These are phyloP conservation scores for Penicillium brevicompactum DNA, from an alignment of 2,329 filamentous ascomycete species.

Conservation along the genomic window DNA sequence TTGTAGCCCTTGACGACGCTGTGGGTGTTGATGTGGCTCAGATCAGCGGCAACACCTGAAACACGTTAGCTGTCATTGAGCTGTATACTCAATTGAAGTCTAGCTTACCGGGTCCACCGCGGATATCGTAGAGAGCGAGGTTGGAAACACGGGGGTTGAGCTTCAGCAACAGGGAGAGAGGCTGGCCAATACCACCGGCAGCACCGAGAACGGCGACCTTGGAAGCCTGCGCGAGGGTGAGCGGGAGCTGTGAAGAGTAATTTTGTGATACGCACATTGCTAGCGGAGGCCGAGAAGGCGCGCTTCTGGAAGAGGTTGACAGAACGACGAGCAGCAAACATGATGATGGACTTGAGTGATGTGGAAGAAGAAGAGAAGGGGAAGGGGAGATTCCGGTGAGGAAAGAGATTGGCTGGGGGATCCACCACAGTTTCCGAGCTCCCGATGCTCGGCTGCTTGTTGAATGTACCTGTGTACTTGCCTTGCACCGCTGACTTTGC, in stretches of 20 bases:
- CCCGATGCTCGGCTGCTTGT: constrained; percentile 20
- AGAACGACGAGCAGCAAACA: constrained; percentile 71
- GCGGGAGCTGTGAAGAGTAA: not conserved
- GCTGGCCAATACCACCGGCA: constrained; percentile 96
- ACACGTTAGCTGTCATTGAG: constrained; percentile 13
- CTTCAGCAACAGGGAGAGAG: constrained; percentile 96
- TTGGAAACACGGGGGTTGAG: constrained; percentile 93
- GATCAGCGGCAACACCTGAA: constrained; percentile 92
- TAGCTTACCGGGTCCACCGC: constrained; percentile 79
- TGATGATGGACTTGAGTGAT: constrained; percentile 46
- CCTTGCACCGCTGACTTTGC: not conserved
- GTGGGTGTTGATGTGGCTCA: constrained; percentile 99
- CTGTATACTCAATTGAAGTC: constrained; percentile 1
- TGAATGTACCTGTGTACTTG: not conserved
- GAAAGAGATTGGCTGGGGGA: constrained; percentile 14
- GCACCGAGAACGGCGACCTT: constrained; percentile 98
- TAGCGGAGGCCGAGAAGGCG: constrained; percentile 78
- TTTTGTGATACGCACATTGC: constrained; percentile 61
- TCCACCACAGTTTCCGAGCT: constrained; percentile 21
- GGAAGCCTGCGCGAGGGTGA: constrained; percentile 66
- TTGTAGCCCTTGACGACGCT: constrained; percentile 89
- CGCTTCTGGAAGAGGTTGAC: constrained; percentile 67
- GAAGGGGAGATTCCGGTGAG: constrained; percentile 14
- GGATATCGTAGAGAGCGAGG: constrained; percentile 97
- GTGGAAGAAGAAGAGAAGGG: constrained; percentile 22